Percentiles rank a stretch among this genome's conserved stretches.
These are phyloP conservation scores for Pseudisothecium myosuroides DNA, from an alignment of 225 moss, liverwort and hornwort genomes.

Conservation along the genomic window DNA sequence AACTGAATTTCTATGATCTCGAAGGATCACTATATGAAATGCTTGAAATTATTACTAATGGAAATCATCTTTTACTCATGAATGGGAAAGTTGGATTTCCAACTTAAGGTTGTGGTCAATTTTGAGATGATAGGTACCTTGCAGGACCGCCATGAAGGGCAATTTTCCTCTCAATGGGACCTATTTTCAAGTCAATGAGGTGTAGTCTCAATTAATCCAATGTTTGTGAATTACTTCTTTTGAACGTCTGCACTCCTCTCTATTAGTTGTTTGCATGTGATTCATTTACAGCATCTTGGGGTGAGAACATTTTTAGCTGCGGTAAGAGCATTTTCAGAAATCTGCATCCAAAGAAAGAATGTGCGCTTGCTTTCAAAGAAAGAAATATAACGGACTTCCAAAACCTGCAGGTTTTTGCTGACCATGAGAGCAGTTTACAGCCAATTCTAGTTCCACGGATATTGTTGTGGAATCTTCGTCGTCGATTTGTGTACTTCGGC, in stretches of 20 bases:
- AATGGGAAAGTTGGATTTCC: not conserved
- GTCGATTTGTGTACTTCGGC: conserved; percentile 44
- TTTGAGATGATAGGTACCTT: conserved; percentile 48
- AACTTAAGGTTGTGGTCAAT: not conserved
- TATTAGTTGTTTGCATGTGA: not conserved
- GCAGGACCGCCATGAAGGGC: conserved; percentile 72
- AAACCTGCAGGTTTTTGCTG: conserved; percentile 34
- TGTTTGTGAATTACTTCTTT: not conserved
- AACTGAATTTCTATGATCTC: not conserved
- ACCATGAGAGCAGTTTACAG: conserved; percentile 35
- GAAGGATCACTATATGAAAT: not conserved
- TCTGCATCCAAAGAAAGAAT: not conserved
- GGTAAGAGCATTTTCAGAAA: not conserved
- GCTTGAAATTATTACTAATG: not conserved
- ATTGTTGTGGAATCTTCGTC: conserved; percentile 37
- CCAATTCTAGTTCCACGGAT: conserved; percentile 27
- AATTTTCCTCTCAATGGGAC: conserved; percentile 89
- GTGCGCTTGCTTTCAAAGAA: not conserved
- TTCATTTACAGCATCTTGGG: not conserved
- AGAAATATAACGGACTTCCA: not conserved
- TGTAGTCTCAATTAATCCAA: not conserved
- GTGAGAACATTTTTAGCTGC: not conserved
- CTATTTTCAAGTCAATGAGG: conserved; percentile 95
- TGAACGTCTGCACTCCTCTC: not conserved
- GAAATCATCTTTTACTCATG: not conserved